Evolutionary conservation across 352 stramenopile species (phyloP).

Genomic region (Globisporangium parvum): DNA sequence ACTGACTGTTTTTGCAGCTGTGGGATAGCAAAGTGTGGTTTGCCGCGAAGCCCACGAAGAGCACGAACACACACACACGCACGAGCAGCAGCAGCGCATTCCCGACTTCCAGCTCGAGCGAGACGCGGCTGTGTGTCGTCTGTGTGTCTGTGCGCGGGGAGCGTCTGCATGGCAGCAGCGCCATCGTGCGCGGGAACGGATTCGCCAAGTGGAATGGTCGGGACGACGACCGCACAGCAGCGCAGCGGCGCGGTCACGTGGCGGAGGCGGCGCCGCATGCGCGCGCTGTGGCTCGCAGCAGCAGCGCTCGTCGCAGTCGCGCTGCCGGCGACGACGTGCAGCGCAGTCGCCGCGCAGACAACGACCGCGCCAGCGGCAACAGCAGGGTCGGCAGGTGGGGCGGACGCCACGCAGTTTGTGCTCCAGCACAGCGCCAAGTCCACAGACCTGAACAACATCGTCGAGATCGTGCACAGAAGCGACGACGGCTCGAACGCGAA

Average conservation of each 20-base stretch:
- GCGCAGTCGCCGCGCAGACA: neutral
- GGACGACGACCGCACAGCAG: neutral
- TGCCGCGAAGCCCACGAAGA: neutral
- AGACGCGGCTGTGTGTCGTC: neutral
- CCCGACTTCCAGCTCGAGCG: no score
- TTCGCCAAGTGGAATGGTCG: neutral
- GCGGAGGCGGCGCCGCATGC: slow-evolving; percentile 2
- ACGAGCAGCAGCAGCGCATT: neutral
- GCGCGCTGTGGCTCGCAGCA: slow-evolving; percentile 1
- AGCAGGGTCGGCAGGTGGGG: neutral
- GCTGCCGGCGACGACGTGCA: neutral
- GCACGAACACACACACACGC: neutral
- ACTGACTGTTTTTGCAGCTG: slow-evolving; percentile 2
- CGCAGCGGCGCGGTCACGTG: neutral
- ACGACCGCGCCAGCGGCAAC: neutral
- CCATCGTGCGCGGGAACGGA: neutral
- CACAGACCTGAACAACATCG: slow-evolving; percentile 6
- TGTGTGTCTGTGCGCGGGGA: neutral
- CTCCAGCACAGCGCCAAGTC: slow-evolving; percentile 19
- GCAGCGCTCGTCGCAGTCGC: neutral
- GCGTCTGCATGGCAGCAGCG: neutral
- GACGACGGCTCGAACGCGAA: slow-evolving; percentile 12
- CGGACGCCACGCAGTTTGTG: slow-evolving; percentile 16
- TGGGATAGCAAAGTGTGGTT: slow-evolving; percentile 1
- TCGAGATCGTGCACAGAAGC: slow-evolving; percentile 17